These are phyloP conservation scores for Naganishia kalamii DNA, from an alignment of 768 basidiomycete genomes.

Conservation along the genomic window DNA sequence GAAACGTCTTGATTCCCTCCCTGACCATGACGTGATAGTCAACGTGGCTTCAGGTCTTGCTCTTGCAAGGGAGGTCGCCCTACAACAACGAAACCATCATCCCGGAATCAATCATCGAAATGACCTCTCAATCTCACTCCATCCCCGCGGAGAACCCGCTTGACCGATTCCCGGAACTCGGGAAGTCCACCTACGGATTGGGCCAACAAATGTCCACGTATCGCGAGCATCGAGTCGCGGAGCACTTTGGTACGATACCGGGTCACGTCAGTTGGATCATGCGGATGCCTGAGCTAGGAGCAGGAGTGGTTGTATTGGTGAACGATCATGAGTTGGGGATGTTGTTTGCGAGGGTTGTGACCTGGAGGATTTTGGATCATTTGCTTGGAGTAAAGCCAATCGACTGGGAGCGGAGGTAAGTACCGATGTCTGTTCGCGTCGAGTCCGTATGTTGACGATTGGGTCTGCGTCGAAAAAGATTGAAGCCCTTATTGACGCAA, in stretches of 20 bases:
- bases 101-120: conserved; percentile 22
- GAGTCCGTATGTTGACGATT: background rate
- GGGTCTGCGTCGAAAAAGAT: too few relatives aligned
- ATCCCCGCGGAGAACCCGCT: background rate
- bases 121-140: conserved; percentile 7
- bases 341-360: conserved; percentile 5
- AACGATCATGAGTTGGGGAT: conserved; percentile 29
- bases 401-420: conserved; percentile 25
- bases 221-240: conserved; percentile 28
- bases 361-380: conserved; percentile 19
- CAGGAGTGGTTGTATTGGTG: conserved; percentile 31
- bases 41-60: conserved; percentile 34
- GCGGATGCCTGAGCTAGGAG: conserved; percentile 27
- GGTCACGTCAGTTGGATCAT: conserved; percentile 31
- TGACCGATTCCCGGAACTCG: background rate
- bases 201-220: conserved; percentile 32
- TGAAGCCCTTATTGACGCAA: too few relatives aligned
- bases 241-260: conserved; percentile 33
- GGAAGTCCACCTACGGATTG: conserved; percentile 30
- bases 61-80: conserved; percentile 18
- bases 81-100: conserved; percentile 27
- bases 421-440: background rate
- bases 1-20: background rate
- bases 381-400: conserved; percentile 15
- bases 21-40: conserved; percentile 23